Evolutionary conservation across 2,329 filamentous ascomycete species (phyloP), one percentile per base, ranked within the genome.

Genomic region (Escovopsis sp.): DNA sequence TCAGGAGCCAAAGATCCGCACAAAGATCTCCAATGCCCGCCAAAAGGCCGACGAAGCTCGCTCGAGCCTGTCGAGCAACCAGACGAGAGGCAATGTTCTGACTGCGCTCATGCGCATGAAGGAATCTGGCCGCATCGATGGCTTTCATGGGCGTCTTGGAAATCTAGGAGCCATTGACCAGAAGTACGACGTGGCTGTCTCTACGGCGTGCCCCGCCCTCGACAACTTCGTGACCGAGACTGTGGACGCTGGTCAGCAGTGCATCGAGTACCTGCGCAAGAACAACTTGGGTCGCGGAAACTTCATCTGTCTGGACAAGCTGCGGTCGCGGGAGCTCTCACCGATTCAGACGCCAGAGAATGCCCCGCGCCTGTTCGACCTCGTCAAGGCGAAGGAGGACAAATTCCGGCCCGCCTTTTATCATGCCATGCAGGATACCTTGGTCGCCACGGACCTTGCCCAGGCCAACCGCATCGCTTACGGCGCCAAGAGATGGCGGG

Each of bases 381-480:
- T 98, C 1, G 81, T 98, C 55, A 85, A 81, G 57, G 75, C 88
- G 15, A 94, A 94, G 63, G 79, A 94, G 32, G 80, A 89, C 39
- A 83, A 73, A 48, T 95, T 96, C 62, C 72, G 73, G 3, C 83
- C 89, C 1, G 91, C 91, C 0, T 98, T 98, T 61, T 98, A 89
- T 62, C 91, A 89, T 53, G 86, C 93, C 7, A 76, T 98, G 50
- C 85, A 94, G 54, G 89, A 98, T 57, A 98, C 93, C 0, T 68
- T 98, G 2, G 93, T 98, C 13, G 91, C 91, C 6, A 81, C 79
- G 40, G 86, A 98, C 54, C 73, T 98, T 12, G 80, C 84, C n/a
- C 91, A 98, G 59, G 93, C 91, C 2, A 95, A 96, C 61, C 80
- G 91, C 37, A 95, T 98, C 50, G 91, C 91, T 7, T 98, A 96